A percentile compares a stretch with the other conserved stretches of the same genome.
These are phyloP conservation scores for Silene vulgaris DNA, from an alignment of 179 eudicot species.

Conservation along the genomic window DNA sequence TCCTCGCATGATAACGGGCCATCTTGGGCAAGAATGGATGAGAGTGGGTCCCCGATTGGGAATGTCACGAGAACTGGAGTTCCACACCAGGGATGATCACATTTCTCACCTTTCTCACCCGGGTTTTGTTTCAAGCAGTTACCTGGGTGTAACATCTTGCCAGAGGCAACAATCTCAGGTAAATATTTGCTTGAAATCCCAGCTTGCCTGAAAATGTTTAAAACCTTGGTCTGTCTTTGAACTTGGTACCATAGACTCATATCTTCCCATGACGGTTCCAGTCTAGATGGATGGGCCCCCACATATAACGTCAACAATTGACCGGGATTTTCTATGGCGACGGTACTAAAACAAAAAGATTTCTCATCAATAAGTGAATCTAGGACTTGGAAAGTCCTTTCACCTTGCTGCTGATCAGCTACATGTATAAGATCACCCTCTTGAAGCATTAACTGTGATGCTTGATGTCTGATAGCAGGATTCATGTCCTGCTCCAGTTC, in stretches of 20 bases:
- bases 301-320: constrained; percentile 50
- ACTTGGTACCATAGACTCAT: constrained; percentile 96
- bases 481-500: constrained; percentile 43
- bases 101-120: constrained; percentile 49
- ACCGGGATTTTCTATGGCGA: constrained; percentile 42
- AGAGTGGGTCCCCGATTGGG: constrained; percentile 66
- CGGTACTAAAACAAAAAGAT: constrained; percentile 49
- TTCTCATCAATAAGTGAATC: constrained; percentile 47
- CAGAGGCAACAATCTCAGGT: constrained; percentile 67
- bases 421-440: constrained; percentile 55
- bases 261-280: constrained; percentile 87
- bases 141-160: constrained; percentile 67
- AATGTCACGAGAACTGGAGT: constrained; percentile 67
- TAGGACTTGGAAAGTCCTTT: constrained; percentile 50
- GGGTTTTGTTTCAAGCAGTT: constrained; percentile 53
- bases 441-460: constrained; percentile 43
- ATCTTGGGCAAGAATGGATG: constrained; percentile 40
- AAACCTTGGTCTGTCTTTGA: constrained; percentile 80
- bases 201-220: constrained; percentile 59
- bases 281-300: constrained; percentile 79
- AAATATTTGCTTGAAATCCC: constrained; percentile 58
- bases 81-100: constrained; percentile 80
- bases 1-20: constrained; percentile 66
- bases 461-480: constrained; percentile 34
- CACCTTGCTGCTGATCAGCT: constrained; percentile 53